phyloP scores from a whole-genome alignment of 129 eudicot genomes.

The Daucus carota region DH1_v3.0 NC_030389.2:10261501-10262000 shows the following conservation, averaged over 20 bases:
- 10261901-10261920: constrained; percentile 34
- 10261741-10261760: constrained; percentile 39
- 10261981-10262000: constrained; percentile 30
- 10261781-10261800: constrained; percentile 13
- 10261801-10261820: constrained; percentile 38
- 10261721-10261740: constrained; percentile 49
- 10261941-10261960: constrained; percentile 32
- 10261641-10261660: constrained; percentile 36
- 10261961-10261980: constrained; percentile 31
- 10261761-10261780: constrained; percentile 33
- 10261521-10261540: constrained; percentile 12
- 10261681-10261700: constrained; percentile 37
- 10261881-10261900: constrained; percentile 43
- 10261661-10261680: constrained; percentile 43
- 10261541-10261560: constrained; percentile 2
- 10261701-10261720: constrained; percentile 34
- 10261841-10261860: constrained; percentile 25
- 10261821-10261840: constrained; percentile 37
- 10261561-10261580: constrained; percentile 15
- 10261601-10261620: neutral
- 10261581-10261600: constrained; percentile 7
- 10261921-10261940: constrained; percentile 28
- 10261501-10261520: neutral
- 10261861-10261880: constrained; percentile 24
- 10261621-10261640: constrained; percentile 10